Percentiles rank a stretch among this genome's conserved stretches.
Conservation (phyloP, 2,329 filamentous ascomycete genomes). For the Gliomastix tumulicola region DNA sequence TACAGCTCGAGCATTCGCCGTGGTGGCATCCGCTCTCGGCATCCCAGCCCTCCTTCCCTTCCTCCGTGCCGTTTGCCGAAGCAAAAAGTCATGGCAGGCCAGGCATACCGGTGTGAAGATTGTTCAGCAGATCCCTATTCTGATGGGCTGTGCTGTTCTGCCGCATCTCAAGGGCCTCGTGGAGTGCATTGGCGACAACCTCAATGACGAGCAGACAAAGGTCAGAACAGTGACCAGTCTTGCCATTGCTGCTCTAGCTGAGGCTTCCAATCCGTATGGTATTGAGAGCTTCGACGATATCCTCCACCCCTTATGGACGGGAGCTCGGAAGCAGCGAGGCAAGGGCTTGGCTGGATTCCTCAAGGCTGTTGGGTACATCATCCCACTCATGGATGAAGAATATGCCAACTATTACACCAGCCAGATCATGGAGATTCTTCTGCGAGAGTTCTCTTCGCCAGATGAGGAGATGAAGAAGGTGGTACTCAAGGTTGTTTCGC, state of each 20-base stretch:
- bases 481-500: conserved; percentile 92
- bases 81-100: conserved; percentile 99
- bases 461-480: conserved; percentile 99
- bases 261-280: conserved; percentile 96
- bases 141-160: conserved; percentile 96
- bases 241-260: conserved; percentile 88
- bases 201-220: conserved; percentile 97
- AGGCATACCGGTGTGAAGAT: conserved; percentile 98
- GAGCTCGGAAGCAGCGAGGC: conserved; percentile 89
- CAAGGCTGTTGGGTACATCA: conserved; percentile 97
- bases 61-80: conserved; percentile 88
- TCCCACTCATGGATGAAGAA: conserved; percentile 98
- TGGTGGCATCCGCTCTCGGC: conserved; percentile 91
- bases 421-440: conserved; percentile 97
- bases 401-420: conserved; percentile 98
- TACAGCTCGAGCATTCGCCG: conserved; percentile 91
- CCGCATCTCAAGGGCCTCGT: conserved; percentile 94
- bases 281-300: conserved; percentile 99
- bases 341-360: conserved; percentile 94
- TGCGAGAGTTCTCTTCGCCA: conserved; percentile 91
- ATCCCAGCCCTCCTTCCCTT: conserved; percentile 95
- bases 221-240: conserved; percentile 93
- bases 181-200: conserved; percentile 90
- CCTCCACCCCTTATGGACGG: conserved; percentile 93
- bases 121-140: conserved; percentile 94